Percentiles rank a stretch among this genome's conserved stretches.
Conservation (phyloP, 2,329 filamentous ascomycete genomes). For the Drechslera avenae region DNA sequence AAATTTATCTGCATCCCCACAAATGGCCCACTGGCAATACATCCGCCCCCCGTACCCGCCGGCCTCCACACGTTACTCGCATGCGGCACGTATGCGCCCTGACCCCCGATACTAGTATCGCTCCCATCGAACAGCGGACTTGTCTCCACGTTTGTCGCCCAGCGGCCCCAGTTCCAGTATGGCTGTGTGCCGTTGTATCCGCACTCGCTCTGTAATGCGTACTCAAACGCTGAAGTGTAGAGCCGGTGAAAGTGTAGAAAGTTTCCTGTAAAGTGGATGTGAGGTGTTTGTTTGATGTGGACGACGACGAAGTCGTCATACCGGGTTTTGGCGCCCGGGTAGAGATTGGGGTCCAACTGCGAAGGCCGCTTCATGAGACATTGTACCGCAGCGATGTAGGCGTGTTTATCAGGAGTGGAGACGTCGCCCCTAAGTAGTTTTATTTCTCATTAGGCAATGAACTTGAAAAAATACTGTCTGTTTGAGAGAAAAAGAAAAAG, state of each 20-base stretch:
- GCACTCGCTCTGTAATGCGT: conserved; percentile 51
- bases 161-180: conserved; percentile 62
- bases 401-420: conserved; percentile 36
- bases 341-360: conserved; percentile 24
- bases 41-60: conserved; percentile 61
- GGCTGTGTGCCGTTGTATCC: conserved; percentile 52
- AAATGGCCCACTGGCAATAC: conserved; percentile 60
- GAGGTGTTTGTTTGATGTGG: conserved; percentile 45
- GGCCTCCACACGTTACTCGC: conserved; percentile 42
- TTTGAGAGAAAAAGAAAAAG: not conserved
- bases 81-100: conserved; percentile 49
- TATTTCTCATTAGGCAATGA: too few relatives aligned
- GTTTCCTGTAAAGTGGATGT: conserved; percentile 44
- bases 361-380: conserved; percentile 38
- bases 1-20: conserved; percentile 43
- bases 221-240: conserved; percentile 50
- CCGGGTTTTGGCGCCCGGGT: conserved; percentile 41
- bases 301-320: conserved; percentile 47
- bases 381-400: conserved; percentile 46
- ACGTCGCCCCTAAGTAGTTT: conserved; percentile 33
- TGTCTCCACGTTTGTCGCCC: conserved; percentile 49
- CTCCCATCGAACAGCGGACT: conserved; percentile 64
- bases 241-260: conserved; percentile 52
- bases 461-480: too few relatives aligned
- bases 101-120: conserved; percentile 55